Evolutionary conservation across 306 rosid species (phyloP).

Genomic region (Quercus ilex): DNA sequence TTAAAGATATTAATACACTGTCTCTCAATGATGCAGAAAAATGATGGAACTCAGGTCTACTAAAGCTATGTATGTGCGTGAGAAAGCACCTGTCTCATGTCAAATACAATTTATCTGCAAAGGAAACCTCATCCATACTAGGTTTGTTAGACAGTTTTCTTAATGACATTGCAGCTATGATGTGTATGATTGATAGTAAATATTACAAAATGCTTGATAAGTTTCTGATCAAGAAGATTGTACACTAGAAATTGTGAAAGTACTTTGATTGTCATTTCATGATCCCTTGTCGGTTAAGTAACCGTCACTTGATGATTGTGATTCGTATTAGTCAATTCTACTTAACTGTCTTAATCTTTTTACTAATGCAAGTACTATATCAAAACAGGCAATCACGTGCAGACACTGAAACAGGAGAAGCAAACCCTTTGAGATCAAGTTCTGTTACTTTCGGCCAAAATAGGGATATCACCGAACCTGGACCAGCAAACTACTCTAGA

Average conservation of each 20-base stretch:
- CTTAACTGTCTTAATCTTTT: too few relatives aligned
- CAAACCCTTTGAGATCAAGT: background rate
- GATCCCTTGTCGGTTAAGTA: too few relatives aligned
- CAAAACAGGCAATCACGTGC: background rate
- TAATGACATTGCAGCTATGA: background rate
- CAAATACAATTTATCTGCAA: constrained; percentile 52
- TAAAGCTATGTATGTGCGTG: constrained; percentile 43
- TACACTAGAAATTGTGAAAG: background rate
- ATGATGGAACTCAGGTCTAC: constrained; percentile 40
- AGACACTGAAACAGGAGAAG: background rate
- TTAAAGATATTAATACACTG: background rate
- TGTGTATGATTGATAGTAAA: background rate
- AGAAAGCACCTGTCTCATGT: constrained; percentile 39
- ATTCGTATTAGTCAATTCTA: too few relatives aligned
- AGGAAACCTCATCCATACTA: constrained; percentile 41
- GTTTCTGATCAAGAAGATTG: constrained; percentile 1
- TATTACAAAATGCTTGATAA: constrained; percentile 8
- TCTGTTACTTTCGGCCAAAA: background rate
- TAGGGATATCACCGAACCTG: background rate
- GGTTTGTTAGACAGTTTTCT: constrained; percentile 19
- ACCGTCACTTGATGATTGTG: too few relatives aligned
- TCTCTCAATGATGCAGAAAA: constrained; percentile 30
- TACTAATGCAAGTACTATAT: background rate
- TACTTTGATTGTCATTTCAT: background rate
- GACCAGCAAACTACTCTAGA: background rate